phyloP scores from a whole-genome alignment of 352 stramenopile genomes.

The Globisporangium megalacanthum region DNA sequence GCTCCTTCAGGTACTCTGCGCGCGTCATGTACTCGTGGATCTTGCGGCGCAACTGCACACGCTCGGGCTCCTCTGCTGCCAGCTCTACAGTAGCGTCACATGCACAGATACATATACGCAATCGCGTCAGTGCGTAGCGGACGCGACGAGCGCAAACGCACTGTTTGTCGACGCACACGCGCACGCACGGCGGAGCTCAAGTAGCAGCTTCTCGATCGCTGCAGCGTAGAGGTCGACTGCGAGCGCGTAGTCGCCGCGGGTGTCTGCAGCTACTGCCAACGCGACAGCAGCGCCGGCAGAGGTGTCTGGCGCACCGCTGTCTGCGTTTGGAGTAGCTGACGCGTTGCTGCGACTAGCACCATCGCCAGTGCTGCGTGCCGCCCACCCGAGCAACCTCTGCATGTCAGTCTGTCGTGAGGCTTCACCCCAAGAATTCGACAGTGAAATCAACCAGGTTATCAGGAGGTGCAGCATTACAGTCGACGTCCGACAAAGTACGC shows the following conservation, averaged over 20 bases:
- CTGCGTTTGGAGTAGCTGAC: background rate
- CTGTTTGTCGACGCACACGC: no score
- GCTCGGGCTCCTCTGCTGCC: constrained; percentile 24
- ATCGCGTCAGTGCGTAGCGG: background rate
- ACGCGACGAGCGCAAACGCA: no score
- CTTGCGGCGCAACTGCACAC: constrained; percentile 31
- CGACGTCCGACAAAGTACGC: no score
- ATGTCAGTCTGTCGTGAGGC: constrained; percentile 2
- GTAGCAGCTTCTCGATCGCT: constrained; percentile 75
- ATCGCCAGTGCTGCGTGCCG: constrained; percentile 20
- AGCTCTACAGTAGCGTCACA: constrained; percentile 19
- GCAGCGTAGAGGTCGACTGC: constrained; percentile 69
- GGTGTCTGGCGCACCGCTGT: background rate
- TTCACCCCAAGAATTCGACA: background rate
- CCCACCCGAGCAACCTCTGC: constrained; percentile 14
- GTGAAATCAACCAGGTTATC: background rate
- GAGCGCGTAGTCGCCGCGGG: constrained; percentile 26
- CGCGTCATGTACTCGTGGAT: constrained; percentile 81
- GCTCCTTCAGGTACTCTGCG: constrained; percentile 61
- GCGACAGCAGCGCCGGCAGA: constrained; percentile 21
- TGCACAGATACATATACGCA: constrained; percentile 3
- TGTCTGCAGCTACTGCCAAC: constrained; percentile 51
- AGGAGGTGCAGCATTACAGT: background rate
- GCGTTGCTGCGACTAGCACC: background rate
- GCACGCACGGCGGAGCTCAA: constrained; percentile 47